Evolutionary conservation across 345 rosid species (phyloP).

Genomic region (Lepidium africanum): DNA sequence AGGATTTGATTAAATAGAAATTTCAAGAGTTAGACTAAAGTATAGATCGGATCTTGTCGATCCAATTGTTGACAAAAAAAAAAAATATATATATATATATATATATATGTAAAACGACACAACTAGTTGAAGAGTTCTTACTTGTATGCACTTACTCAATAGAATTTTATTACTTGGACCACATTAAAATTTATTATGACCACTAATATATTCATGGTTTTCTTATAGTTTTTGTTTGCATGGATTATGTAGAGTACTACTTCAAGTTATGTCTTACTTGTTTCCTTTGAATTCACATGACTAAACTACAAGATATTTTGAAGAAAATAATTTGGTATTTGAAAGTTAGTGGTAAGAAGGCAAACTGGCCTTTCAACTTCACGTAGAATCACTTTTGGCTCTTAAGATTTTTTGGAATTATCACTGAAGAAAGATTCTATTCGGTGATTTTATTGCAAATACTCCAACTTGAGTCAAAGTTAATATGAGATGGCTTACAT

Average conservation of each 20-base stretch:
- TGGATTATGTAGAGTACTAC: not conserved
- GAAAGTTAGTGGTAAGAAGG: constrained; percentile 11
- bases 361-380: constrained; percentile 28
- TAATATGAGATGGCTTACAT: not conserved
- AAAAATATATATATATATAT: too few relatives aligned
- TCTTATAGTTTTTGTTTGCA: constrained; percentile 1
- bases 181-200: not conserved
- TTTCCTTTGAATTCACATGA: not conserved
- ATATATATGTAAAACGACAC: not conserved
- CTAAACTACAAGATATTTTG: not conserved
- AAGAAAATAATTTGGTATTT: not conserved
- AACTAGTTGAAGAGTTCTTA: not conserved
- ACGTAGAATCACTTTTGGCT: constrained; percentile 25
- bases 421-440: not conserved
- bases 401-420: not conserved
- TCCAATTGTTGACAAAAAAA: too few relatives aligned
- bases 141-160: not conserved
- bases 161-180: not conserved
- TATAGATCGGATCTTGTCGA: too few relatives aligned
- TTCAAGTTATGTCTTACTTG: not conserved
- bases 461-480: not conserved
- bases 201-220: constrained; percentile 7
- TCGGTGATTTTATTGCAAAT: not conserved
- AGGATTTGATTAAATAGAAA: too few relatives aligned
- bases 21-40: too few relatives aligned